Evolutionary conservation across 2,329 filamentous ascomycete genomes (phyloP).

Genomic region (Ascochyta pisi): DNA sequence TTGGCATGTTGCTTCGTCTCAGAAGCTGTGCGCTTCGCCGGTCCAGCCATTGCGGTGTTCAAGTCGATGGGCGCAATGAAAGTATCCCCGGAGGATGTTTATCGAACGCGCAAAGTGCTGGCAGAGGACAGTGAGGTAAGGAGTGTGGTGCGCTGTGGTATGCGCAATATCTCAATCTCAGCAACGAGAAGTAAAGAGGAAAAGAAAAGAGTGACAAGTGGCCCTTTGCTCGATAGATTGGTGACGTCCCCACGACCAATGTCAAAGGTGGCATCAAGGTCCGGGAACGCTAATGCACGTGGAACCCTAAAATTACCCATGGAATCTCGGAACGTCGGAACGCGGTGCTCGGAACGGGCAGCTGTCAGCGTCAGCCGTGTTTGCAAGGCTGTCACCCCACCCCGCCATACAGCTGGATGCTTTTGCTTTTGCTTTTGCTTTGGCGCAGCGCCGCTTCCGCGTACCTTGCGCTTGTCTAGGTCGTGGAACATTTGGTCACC

Average conservation of each 20-base stretch:
- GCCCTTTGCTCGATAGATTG: constrained; percentile 1
- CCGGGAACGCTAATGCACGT: constrained; percentile 34
- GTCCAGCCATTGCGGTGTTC: constrained; percentile 35
- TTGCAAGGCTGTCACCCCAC: constrained; percentile 20
- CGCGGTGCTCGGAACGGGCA: constrained; percentile 5
- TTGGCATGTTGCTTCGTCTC: constrained; percentile 34
- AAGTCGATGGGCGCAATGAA: not conserved
- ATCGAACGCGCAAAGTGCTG: too few species aligned
- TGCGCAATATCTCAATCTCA: not conserved
- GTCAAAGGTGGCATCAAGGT: constrained; percentile 44
- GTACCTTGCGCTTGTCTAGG: not conserved
- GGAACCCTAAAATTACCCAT: constrained; percentile 24
- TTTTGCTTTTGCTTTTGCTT: not conserved
- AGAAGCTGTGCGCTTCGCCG: constrained; percentile 38
- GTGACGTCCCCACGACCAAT: constrained; percentile 11
- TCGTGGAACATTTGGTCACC: not conserved
- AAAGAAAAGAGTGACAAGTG: constrained; percentile 14
- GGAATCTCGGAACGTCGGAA: constrained; percentile 14
- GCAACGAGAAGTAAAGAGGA: not conserved
- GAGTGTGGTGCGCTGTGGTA: not conserved
- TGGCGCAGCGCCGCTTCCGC: not conserved
- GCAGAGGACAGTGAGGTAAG: not conserved
- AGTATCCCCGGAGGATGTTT: too few species aligned
- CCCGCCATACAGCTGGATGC: constrained; percentile 7
- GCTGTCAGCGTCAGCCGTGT: constrained; percentile 1